Evolutionary conservation across 2,329 filamentous ascomycete genomes (phyloP), one percentile per base, ranked within the genome.

Genomic region (Fusarium sp.): DNA sequence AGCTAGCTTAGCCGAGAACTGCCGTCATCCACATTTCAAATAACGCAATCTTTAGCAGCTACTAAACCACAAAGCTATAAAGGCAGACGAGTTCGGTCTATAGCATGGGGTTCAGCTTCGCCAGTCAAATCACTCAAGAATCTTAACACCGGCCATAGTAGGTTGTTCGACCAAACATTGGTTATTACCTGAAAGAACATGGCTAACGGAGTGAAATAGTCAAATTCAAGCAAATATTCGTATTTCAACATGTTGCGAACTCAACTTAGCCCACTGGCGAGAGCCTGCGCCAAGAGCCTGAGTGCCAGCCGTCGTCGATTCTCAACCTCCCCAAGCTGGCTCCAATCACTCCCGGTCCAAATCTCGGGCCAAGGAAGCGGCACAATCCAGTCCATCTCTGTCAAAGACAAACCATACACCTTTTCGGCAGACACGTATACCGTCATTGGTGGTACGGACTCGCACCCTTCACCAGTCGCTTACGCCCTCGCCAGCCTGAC

Each of bases 401-500:
- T 52, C 27, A 52, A 52, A 52, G 47, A 52, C 47, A 52, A 52
- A 11, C 47, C 27, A 5, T 52, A 52, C 18, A 52, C 27, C 0
- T 52, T 52, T 27, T 52, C 47, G 10, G 18, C 27, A 52, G 47
- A 52, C 47, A 52, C 47, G 2, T 52, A 52, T n/a, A 52, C 47
- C 27, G 47, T 52, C 27, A 52, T 52, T 31, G 47, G 47, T 27
- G 47, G 47, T 6, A 52, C 47, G 10, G 47, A 52, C 8, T 29
- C 27, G 16, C 47, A 52, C 6, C 47, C 47, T 29, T 52, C 47
- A 20, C 47, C 47, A 0, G 47, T 52, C 18, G 47, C 47, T 13
- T 52, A 52, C 27, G 47, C 47, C 27, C 47, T 52, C 27, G 47
- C 47, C 9, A 52, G 47, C 27, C 47, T 52, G 47, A 52, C 25